Conservation (phyloP, 2,329 filamentous ascomycete genomes). For the Talaromyces sp. region DNA sequence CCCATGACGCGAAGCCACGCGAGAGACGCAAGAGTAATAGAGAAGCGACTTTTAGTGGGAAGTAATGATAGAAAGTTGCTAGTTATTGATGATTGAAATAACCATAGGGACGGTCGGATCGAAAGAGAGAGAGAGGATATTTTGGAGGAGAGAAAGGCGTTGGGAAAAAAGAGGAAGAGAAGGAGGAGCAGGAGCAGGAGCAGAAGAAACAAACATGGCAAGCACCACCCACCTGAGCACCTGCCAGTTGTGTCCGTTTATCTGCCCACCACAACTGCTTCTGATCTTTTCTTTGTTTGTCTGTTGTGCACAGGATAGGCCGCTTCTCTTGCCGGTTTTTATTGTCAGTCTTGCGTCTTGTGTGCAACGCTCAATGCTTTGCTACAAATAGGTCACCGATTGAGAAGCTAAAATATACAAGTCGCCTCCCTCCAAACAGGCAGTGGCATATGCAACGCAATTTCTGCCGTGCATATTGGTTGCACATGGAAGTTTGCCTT, state of each 20-base stretch:
- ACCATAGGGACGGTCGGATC: neutral
- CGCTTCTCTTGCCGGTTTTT: neutral
- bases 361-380: neutral
- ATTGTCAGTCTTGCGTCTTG: neutral
- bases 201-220: neutral
- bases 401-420: neutral
- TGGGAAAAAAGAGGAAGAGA: neutral
- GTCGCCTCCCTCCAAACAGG: neutral
- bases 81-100: neutral
- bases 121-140: neutral
- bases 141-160: neutral
- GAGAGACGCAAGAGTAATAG: neutral
- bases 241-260: neutral
- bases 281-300: neutral
- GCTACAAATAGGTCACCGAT: neutral
- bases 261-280: neutral
- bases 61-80: neutral
- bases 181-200: neutral
- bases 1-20: constrained; percentile 20
- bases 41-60: neutral
- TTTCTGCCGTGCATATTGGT: neutral
- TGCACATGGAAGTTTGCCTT: neutral
- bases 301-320: neutral
- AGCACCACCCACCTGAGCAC: neutral
- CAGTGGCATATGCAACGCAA: neutral